phyloP scores from a whole-genome alignment of 2,329 filamentous ascomycete genomes.

The Geosmithia putterillii region DNA sequence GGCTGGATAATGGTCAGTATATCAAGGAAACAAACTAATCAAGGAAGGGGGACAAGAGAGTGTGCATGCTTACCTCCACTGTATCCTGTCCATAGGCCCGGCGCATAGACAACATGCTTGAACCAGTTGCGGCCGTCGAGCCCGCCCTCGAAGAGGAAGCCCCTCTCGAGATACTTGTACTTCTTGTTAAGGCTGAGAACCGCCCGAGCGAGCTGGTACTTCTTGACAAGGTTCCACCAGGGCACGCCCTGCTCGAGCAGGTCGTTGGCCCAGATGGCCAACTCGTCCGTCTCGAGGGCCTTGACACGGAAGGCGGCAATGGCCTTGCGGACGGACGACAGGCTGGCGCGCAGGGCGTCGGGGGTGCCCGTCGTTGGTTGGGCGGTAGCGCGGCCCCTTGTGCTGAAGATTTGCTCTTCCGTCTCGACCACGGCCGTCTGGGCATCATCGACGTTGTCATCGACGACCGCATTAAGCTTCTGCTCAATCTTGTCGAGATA shows the following conservation, averaged over 20 bases:
- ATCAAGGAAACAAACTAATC: not conserved
- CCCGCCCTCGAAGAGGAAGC: constrained; percentile 64
- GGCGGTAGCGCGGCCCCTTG: constrained; percentile 12
- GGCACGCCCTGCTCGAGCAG: constrained; percentile 44
- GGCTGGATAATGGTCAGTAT: constrained; percentile 19
- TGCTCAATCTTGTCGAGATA: constrained; percentile 40
- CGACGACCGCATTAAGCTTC: constrained; percentile 25
- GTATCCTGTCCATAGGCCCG: constrained; percentile 86
- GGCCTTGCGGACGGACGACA: constrained; percentile 24
- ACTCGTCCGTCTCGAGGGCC: constrained; percentile 31
- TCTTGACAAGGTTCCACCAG: constrained; percentile 69
- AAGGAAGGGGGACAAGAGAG: constrained; percentile 5
- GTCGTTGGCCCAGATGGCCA: constrained; percentile 25
- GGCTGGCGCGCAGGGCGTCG: constrained; percentile 23
- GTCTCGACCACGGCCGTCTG: constrained; percentile 2
- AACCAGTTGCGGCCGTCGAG: constrained; percentile 78
- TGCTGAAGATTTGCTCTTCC: constrained; percentile 16
- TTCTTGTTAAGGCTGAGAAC: constrained; percentile 61
- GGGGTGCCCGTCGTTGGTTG: constrained; percentile 18
- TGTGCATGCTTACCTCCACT: constrained; percentile 61
- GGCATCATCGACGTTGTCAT: constrained; percentile 4
- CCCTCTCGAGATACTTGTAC: constrained; percentile 74
- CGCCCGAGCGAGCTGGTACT: constrained; percentile 47
- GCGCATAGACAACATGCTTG: constrained; percentile 90
- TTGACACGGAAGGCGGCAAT: constrained; percentile 23